These are phyloP conservation scores for Chaetothyriales sp. DNA, from an alignment of 2,329 filamentous ascomycete species.

Conservation along the genomic window DNA sequence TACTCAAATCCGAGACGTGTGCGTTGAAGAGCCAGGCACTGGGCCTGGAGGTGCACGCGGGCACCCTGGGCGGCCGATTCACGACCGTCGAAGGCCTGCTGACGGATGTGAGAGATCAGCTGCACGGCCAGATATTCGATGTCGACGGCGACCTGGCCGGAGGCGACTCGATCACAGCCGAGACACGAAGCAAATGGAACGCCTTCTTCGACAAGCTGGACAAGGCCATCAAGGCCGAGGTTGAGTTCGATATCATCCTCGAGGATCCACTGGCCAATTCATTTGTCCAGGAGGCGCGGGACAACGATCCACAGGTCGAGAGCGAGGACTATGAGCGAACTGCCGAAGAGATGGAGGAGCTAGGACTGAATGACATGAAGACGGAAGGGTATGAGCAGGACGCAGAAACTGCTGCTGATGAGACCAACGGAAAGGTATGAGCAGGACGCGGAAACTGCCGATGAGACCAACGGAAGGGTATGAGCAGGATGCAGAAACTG, in stretches of 20 bases:
- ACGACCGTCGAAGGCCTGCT: constrained; percentile 91
- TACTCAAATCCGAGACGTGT: constrained; percentile 92
- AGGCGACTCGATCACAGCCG: constrained; percentile 62
- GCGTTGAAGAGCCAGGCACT: constrained; percentile 77
- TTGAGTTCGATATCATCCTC: constrained; percentile 69
- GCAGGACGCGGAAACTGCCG: not conserved
- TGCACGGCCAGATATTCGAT: constrained; percentile 78
- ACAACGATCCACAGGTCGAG: constrained; percentile 63
- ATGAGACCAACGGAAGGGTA: not conserved
- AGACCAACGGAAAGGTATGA: not conserved
- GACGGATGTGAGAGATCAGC: constrained; percentile 80
- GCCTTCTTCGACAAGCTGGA: constrained; percentile 67
- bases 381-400: not conserved
- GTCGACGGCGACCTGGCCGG: constrained; percentile 41
- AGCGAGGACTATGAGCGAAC: constrained; percentile 75
- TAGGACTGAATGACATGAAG: constrained; percentile 59
- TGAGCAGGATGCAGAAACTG: not conserved
- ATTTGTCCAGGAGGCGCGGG: constrained; percentile 78
- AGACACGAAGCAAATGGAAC: constrained; percentile 60
- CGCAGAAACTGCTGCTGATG: not conserved
- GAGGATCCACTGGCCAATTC: constrained; percentile 82
- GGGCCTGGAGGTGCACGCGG: constrained; percentile 73
- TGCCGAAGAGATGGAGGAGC: constrained; percentile 81
- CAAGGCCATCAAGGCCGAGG: constrained; percentile 63
- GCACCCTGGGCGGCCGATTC: constrained; percentile 88